These are phyloP conservation scores for Groenewaldozyma salmanticensis DNA, from an alignment of 805 yeast genomes.

Conservation along the genomic window DNA sequence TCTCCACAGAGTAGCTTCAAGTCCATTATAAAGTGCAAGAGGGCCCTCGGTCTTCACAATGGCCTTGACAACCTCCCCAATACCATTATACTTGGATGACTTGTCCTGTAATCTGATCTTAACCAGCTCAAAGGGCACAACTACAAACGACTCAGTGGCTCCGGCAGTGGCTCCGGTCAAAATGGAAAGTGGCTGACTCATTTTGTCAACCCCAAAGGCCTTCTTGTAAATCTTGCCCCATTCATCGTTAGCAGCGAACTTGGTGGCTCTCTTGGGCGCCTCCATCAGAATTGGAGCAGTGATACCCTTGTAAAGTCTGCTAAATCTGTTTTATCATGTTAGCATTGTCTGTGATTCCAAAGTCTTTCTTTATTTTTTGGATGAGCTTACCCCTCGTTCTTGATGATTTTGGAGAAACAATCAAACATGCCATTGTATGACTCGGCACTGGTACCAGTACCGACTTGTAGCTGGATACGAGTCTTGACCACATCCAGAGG, in stretches of 20 bases:
- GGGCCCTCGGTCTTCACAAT: slow-evolving; percentile 70
- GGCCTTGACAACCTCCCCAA: slow-evolving; percentile 67
- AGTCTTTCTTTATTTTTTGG: no score
- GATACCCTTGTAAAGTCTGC: slow-evolving; percentile 85
- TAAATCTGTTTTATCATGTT: slow-evolving; percentile 28
- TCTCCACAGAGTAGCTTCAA: slow-evolving; percentile 97
- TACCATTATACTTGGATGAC: slow-evolving; percentile 71
- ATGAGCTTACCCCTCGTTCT: slow-evolving; percentile 81
- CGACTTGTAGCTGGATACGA: slow-evolving; percentile 81
- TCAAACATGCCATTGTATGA: slow-evolving; percentile 71
- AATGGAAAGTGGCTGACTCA: slow-evolving; percentile 77
- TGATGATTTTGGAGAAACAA: slow-evolving; percentile 73
- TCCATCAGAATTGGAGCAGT: slow-evolving; percentile 97
- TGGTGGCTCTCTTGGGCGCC: slow-evolving; percentile 98
- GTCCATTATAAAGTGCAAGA: slow-evolving; percentile 81
- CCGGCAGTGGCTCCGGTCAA: slow-evolving; percentile 98
- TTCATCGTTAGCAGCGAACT: slow-evolving; percentile 96
- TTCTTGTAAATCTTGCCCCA: slow-evolving; percentile 80
- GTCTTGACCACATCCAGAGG: slow-evolving; percentile 97
- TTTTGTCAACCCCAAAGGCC: slow-evolving; percentile 53
- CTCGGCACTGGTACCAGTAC: slow-evolving; percentile 36
- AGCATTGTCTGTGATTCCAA: no score
- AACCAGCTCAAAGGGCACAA: slow-evolving; percentile 94
- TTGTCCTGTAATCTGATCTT: slow-evolving; percentile 92
- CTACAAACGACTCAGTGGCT: slow-evolving; percentile 92